Conservation (phyloP, 2,329 filamentous ascomycete genomes). For the Fusarium poae region DNA sequence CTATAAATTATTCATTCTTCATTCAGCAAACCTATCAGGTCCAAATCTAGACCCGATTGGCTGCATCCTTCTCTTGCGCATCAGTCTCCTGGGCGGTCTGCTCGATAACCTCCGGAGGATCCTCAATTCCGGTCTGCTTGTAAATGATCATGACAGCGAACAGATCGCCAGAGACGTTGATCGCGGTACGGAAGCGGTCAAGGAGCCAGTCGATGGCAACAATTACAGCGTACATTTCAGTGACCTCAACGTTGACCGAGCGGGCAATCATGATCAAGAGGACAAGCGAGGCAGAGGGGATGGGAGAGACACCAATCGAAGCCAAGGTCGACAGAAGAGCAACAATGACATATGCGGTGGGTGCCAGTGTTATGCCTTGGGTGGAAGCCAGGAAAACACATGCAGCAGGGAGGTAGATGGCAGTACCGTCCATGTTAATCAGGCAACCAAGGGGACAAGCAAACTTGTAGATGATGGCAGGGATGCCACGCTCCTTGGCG, state of each 20-base stretch:
- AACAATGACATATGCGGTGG: conserved; percentile 63
- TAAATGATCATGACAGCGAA: conserved; percentile 51
- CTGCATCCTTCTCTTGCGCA: conserved; percentile 22
- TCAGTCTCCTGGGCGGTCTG: conserved; percentile 31
- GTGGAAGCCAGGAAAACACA: conserved; percentile 66
- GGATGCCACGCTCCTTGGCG: conserved; percentile 56
- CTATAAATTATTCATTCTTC: conserved; percentile 11
- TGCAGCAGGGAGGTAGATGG: conserved; percentile 67
- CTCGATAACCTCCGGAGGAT: conserved; percentile 38
- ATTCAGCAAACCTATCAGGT: not conserved
- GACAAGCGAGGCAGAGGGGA: conserved; percentile 65
- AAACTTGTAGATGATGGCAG: conserved; percentile 61
- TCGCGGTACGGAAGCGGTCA: conserved; percentile 66
- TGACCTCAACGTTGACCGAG: conserved; percentile 60
- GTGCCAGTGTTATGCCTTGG: conserved; percentile 59
- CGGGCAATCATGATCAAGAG: conserved; percentile 65
- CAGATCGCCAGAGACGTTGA: conserved; percentile 65
- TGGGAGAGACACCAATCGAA: conserved; percentile 67
- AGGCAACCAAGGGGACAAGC: conserved; percentile 61
- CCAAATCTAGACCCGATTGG: conserved; percentile 39
- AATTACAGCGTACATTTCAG: conserved; percentile 65
- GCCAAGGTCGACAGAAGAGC: conserved; percentile 63
- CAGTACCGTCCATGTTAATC: conserved; percentile 67
- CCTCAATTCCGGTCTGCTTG: conserved; percentile 47
- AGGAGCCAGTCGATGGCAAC: conserved; percentile 68